Evolutionary conservation across 2,329 filamentous ascomycete genomes (phyloP).

Genomic region (Paradendryphiella salina): DNA sequence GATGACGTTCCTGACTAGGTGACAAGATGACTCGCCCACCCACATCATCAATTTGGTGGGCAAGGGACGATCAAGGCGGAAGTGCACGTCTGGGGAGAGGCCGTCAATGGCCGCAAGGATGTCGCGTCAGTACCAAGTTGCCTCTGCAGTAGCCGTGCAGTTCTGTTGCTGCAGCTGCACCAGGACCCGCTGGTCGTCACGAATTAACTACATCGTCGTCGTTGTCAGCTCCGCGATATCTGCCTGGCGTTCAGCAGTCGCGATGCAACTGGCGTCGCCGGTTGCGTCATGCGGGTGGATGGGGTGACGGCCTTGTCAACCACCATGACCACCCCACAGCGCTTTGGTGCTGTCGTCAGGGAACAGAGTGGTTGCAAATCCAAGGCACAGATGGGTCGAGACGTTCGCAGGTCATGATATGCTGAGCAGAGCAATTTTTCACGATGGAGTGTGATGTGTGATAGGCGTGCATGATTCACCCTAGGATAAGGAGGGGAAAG

Average conservation of each 20-base stretch:
- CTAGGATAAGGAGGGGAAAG: conserved; percentile 11
- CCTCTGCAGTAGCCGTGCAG: conserved; percentile 16
- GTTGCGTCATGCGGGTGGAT: neutral
- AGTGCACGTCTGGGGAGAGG: conserved; percentile 16
- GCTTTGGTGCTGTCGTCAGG: conserved; percentile 1
- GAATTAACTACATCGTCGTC: conserved; percentile 19
- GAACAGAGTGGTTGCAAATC: conserved; percentile 8
- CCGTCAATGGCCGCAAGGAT: conserved; percentile 17
- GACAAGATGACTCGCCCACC: neutral
- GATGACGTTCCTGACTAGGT: conserved; percentile 20
- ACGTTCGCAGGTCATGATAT: conserved; percentile 13
- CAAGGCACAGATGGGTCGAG: conserved; percentile 6
- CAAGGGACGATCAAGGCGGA: conserved; percentile 7
- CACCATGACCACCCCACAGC: neutral
- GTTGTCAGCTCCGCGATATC: conserved; percentile 14
- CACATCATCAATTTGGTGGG: conserved; percentile 1
- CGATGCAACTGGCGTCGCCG: neutral
- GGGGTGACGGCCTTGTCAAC: neutral
- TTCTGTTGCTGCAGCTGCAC: conserved; percentile 26
- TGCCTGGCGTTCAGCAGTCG: neutral
- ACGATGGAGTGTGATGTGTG: conserved; percentile 29
- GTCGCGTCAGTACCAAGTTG: conserved; percentile 16
- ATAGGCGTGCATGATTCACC: conserved; percentile 31
- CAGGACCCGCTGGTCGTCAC: conserved; percentile 17
- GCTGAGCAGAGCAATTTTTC: conserved; percentile 17